Conservation (phyloP, 2,329 filamentous ascomycete genomes). For the Alternaria brassicae region DNA sequence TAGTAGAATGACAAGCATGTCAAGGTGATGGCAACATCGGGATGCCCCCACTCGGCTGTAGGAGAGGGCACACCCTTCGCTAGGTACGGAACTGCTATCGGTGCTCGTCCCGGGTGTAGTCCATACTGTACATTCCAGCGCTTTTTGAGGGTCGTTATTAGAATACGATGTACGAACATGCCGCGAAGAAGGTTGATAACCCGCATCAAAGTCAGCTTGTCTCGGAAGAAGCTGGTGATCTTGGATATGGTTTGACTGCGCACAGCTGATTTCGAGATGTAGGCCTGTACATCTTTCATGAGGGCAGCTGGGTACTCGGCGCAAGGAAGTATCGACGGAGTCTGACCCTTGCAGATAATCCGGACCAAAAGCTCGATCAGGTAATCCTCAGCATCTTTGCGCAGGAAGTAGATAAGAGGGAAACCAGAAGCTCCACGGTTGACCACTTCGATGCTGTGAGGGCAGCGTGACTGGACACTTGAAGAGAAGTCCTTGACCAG, state of each 20-base stretch:
- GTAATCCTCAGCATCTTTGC: constrained; percentile 45
- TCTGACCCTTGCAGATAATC: constrained; percentile 43
- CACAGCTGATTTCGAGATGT: constrained; percentile 43
- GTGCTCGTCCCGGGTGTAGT: constrained; percentile 56
- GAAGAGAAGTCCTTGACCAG: constrained; percentile 38
- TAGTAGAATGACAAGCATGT: constrained; percentile 68
- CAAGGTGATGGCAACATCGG: constrained; percentile 60
- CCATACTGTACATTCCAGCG: constrained; percentile 71
- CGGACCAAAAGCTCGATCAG: constrained; percentile 39
- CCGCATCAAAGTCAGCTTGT: constrained; percentile 53
- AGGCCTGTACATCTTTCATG: constrained; percentile 37
- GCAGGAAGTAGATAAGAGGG: constrained; percentile 65
- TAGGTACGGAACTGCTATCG: constrained; percentile 68
- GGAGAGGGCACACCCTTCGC: constrained; percentile 70
- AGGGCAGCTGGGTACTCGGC: constrained; percentile 20
- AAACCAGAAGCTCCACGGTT: constrained; percentile 50
- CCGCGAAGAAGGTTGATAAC: constrained; percentile 67
- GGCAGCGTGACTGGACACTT: constrained; percentile 50
- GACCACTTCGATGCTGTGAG: constrained; percentile 60
- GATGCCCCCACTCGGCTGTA: constrained; percentile 72
- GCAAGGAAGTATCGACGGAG: constrained; percentile 33
- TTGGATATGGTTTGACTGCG: constrained; percentile 15
- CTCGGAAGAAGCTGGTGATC: constrained; percentile 42
- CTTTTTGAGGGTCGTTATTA: constrained; percentile 67
- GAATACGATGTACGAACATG: constrained; percentile 65